Evolutionary conservation across 805 yeast genomes (phyloP), one percentile per base, ranked within the genome.

Genomic region (Pichia ethanolica): DNA sequence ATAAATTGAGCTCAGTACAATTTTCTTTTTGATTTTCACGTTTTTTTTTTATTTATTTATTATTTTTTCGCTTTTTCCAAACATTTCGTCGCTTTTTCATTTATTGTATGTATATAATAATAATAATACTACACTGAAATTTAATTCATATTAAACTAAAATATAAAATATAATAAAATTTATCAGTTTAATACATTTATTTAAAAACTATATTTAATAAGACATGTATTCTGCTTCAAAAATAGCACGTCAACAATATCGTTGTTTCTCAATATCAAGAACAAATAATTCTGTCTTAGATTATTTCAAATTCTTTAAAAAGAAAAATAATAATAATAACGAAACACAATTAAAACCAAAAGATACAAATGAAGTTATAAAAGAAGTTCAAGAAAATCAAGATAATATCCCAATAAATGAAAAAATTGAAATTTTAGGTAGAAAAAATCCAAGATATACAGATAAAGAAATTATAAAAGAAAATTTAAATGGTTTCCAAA

Each of bases 251-350:
- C 34, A 34, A 7, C 45, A 43, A 35, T 13, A n/a, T 11, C 58
- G 54, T 50, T 33, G 38, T 38, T 53, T 61, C 35, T 53, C 63
- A 11, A 37, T 53, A 5, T 49, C 62, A 0, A 35, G 45, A n/a
- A 42, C 44, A 1, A 46, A 50, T 5, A 28, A 35, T 7, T 61
- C 68, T 0, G 57, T 66, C 7, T 46, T 66, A 41, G 70, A 66
- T 43, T 66, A 64, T 50, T 65, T 66, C 56, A 66, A 60, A 41
- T 58, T 63, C 42, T 62, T 57, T 56, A 66, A 62, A 45, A 54
- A 54, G 38, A 52, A 56, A 27, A 43, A 44, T 27, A 1, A 42
- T 3, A 44, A 42, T 3, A 44, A 41, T 14, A 41, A 46, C 5
- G 7, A 50, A 12, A 34, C 46, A 7, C 42, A 48, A 20, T 20